Evolutionary conservation across 352 stramenopile genomes (phyloP), one percentile per base, ranked within the genome.

Genomic region (Phytophthora europaea): DNA sequence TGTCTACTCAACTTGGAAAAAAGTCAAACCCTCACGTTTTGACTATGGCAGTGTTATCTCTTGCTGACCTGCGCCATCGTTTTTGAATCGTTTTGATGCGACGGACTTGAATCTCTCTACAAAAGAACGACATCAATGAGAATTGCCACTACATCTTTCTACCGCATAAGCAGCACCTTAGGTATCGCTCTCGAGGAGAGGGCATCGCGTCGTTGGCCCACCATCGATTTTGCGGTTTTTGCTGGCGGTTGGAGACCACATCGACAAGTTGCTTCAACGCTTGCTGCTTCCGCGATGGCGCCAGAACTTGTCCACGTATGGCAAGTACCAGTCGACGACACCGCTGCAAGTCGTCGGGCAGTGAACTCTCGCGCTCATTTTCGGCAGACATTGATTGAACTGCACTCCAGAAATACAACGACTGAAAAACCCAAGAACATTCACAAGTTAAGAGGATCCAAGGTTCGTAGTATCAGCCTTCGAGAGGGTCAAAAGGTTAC

Each of bases 221-320:
- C 50, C 57, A 52, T 34, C 36, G 63, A 4, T 1, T 53, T 36
- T 51, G 22, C 15, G 26, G 43, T 3, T 45, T 23, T 18, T 64
- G 23, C 16, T 63, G 58, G 0, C 54, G 50, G n/a, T 60, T 18
- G 0, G 26, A 28, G 16, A 86, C 60, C 10, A 53, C 40, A 15
- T 51, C 10, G 20, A 80, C 72, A 10, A 87, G 54, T 18, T 89
- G 76, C 4, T 62, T 34, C 2, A 83, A 40, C 6, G 87, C 62
- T 43, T 84, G 62, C 28, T 84, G 72, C 16, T 84, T 80, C 16
- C 86, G 18, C 12, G 85, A 80, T 45, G 79, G 76, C 12, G 72
- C 67, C 58, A 85, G 56, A 9, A 91, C 78, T 9, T 89, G 53
- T 0, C 75, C 69, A 16, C 85, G 82, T 75, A 93, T 91, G 12